Evolutionary conservation across 139 green algal species (phyloP), one percentile per base, ranked within the genome.

Genomic region (Ulvella scutata): DNA sequence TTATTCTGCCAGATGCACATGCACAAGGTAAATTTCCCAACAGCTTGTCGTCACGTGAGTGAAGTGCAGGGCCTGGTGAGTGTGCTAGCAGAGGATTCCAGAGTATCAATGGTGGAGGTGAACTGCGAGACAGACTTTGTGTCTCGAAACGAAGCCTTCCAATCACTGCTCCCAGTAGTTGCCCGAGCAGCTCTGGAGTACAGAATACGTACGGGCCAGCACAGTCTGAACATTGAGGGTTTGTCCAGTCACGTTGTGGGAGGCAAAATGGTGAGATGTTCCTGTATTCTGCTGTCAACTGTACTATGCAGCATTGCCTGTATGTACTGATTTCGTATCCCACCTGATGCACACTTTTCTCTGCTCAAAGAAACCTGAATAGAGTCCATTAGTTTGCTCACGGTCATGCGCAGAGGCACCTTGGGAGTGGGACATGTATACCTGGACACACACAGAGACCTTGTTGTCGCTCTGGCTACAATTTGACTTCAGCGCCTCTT

Each of bases 111-210:
- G 0, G 86, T 92, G 31, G 88, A 97, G 85, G 80, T 98, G 43
- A 98, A 98, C 81, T 92, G 88, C 72, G 93, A 98, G 77, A 98
- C 93, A 20, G 93, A 98, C 75, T 98, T 98, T 81, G 93, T 97
- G 3, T 84, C 88, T 0, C 81, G 88, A 33, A 96, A 92, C 37
- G 87, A 90, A 0, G 43, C 83, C 4, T 98, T 98, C 79, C 84
- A 85, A 31, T 29, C 62, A 0, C 75, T 98, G 33, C 86, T 96
- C 2, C 44, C 51, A 17, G 40, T 74, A 3, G 88, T 87, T n/a
- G 85, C 90, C 4, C 72, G 73, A 3, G 89, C 90, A 33, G 82
- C 84, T 0, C 61, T 92, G 26, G 21, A 43, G 4, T 39, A 88
- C 21, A 28, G 61, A n/a, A 23, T 61, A 29, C 28, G 43, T 31